Evolutionary conservation across 179 eudicot genomes (phyloP), one percentile per base, ranked within the genome.

Genomic region (Gypsophila paniculata): DNA sequence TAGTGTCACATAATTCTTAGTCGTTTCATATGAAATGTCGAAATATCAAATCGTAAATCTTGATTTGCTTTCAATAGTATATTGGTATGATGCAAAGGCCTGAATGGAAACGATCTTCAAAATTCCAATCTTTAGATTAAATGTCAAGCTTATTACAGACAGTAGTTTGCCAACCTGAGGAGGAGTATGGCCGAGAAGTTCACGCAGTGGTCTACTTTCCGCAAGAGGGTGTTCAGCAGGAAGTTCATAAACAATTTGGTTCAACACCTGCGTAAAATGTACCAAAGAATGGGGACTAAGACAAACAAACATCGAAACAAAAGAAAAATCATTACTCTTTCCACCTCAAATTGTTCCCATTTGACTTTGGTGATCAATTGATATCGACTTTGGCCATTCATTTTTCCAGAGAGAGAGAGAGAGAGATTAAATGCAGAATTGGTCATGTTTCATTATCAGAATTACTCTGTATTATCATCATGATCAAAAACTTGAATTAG

Each of bases 151-250:
- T 18, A 39, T 38, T 10, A 72, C 21, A 32, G 21, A 58, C 0
- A 57, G 34, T 22, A 58, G 8, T 73, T 53, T 26, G 73, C 74
- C 44, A 74, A 93, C 98, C 97, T 91, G 97, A 17, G 87, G 81
- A 48, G 96, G 98, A 71, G 98, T 93, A 77, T 93, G 98, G n/a
- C 98, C 98, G 72, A 93, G 89, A 79, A 89, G 89, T 76, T 93
- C 98, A 60, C 86, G 93, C 67, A 91, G 77, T 29, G 98, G 98
- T 81, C 88, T 85, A 74, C 89, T 89, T 73, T 93, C 93, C 70
- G 98, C 90, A 71, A 93, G 88, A 79, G 98, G 98, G 80, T 93
- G 98, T 78, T 89, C 98, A 65, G 91, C 85, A 61, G 98, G 98
- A 53, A 91, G 89, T 75, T 88, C 92, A 77, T 83, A 91, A 18